Evolutionary conservation across 116 monocot genomes (phyloP), one percentile per base, ranked within the genome.

Genomic region (Phalaenopsis hybrid): DNA sequence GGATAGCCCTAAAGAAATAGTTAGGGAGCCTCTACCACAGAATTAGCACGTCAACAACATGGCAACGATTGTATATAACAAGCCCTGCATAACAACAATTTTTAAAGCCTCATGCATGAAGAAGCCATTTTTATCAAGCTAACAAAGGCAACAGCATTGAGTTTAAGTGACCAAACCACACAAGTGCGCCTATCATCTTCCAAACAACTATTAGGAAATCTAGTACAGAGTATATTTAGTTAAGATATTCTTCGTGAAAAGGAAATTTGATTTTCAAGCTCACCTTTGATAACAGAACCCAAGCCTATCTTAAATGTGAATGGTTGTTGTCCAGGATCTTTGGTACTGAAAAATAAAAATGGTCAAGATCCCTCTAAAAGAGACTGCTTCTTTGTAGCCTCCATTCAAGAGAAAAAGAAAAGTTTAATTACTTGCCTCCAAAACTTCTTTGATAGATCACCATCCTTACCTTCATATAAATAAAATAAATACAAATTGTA

Each of bases 281-380:
- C 79, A 96, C 96, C 96, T 96, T 92, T 96, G 78, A 96, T 96
- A 75, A 96, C 96, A 48, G 87, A 86, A 20, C 96, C 94, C 61
- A 83, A 37, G 57, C 96, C 96, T 86, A 96, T 90, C 51, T 93
- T 89, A 77, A 96, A 96, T 28, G 87, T 87, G 86, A 96, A 96
- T 65, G 96, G 96, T 82, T 89, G 3, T 88, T 96, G 96, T 17
- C 96, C 96, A 68, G 91, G 89, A 84, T 96, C 96, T 65, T 96
- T 96, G 16, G 96, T 96, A 88, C 96, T 96, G 91, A 83, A 82
- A 90, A 68, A 80, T 41, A 48, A 70, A 44, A 17, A 72, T 25
- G 15, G 15, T 33, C 72, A 72, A 15, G 37, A 70, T 34, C 72
- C 16, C 16, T 72, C 33, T 37, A 41, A 72, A 72, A 37, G 37